phyloP scores from a whole-genome alignment of 768 basidiomycete genomes.

The Hortiboletus campestris region DNA sequence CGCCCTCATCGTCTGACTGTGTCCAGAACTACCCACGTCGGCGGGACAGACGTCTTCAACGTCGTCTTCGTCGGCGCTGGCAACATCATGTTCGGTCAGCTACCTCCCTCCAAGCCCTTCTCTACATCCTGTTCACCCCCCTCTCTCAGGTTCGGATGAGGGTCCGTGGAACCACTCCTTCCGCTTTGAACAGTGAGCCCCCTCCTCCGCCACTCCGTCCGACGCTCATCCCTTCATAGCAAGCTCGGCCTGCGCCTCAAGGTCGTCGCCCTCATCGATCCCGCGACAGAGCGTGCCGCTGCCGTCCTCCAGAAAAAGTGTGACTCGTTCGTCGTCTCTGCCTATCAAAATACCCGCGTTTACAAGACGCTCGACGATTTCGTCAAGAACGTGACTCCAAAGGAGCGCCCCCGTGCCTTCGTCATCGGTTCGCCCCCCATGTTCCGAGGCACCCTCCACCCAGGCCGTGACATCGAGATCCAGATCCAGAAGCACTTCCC shows the following conservation, averaged over 20 bases:
- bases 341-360: constrained; percentile 85
- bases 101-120: not conserved
- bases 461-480: constrained; percentile 82
- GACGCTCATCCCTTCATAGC: constrained; percentile 38
- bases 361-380: constrained; percentile 88
- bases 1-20: constrained; percentile 2
- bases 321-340: constrained; percentile 88
- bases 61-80: constrained; percentile 94
- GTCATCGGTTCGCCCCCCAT: constrained; percentile 92
- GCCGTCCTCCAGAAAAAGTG: constrained; percentile 86
- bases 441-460: constrained; percentile 77
- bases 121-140: constrained; percentile 5
- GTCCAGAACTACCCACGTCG: constrained; percentile 47
- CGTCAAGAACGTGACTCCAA: constrained; percentile 61
- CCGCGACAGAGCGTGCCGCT: constrained; percentile 76
- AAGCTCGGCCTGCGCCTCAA: constrained; percentile 96
- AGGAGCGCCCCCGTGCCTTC: constrained; percentile 73
- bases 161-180: constrained; percentile 94
- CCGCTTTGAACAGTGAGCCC: constrained; percentile 79
- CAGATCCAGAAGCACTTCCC: constrained; percentile 88
- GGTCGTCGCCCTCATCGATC: constrained; percentile 93
- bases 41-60: constrained; percentile 78
- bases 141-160: constrained; percentile 67
- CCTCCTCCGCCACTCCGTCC: not conserved
- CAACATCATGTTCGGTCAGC: constrained; percentile 94